Conservation (phyloP, 2,329 filamentous ascomycete genomes). For the Hirsutella thompsonii region DNA sequence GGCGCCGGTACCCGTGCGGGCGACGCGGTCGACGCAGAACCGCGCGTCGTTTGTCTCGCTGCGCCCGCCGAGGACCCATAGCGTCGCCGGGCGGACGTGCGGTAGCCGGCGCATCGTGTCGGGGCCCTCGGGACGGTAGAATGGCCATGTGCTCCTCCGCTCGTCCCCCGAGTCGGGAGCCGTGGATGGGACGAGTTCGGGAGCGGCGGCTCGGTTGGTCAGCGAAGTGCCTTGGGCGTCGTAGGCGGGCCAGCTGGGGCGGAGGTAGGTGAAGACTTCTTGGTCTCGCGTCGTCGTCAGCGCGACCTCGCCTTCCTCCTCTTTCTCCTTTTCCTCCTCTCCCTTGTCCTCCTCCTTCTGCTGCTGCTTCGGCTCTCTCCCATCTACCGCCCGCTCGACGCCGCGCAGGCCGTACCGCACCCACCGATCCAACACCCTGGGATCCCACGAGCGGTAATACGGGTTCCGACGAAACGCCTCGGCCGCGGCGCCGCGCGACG, state of each 20-base stretch:
- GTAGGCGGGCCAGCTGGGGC: slow-evolving; percentile 40
- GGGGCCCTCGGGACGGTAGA: slow-evolving; percentile 55
- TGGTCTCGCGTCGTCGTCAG: slow-evolving; percentile 77
- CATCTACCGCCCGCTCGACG: slow-evolving; percentile 21
- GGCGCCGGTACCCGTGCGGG: slow-evolving; percentile 47
- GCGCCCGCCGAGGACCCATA: slow-evolving; percentile 55
- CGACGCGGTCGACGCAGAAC: slow-evolving; percentile 44
- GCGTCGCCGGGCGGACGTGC: slow-evolving; percentile 46
- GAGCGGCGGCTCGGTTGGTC: slow-evolving; percentile 26
- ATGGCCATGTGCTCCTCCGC: slow-evolving; percentile 29
- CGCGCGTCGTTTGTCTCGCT: slow-evolving; percentile 42
- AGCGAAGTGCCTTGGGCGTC: slow-evolving; percentile 22
- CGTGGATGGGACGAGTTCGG: no score
- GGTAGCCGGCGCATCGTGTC: slow-evolving; percentile 44
- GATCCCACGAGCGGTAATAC: slow-evolving; percentile 78
- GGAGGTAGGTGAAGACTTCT: slow-evolving; percentile 60
- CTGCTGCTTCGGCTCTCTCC: no score
- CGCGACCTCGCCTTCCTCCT: slow-evolving; percentile 41
- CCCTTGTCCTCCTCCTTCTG: slow-evolving; percentile 10
- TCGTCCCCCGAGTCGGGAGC: slow-evolving; percentile 31
- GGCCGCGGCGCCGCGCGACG: slow-evolving; percentile 56
- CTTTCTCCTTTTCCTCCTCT: not conserved
- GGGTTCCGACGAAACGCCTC: slow-evolving; percentile 47
- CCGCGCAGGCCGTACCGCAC: slow-evolving; percentile 63
- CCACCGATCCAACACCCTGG: slow-evolving; percentile 53